Evolutionary conservation across 257 asterid genomes (phyloP).

Genomic region (Rehmannia glutinosa): DNA sequence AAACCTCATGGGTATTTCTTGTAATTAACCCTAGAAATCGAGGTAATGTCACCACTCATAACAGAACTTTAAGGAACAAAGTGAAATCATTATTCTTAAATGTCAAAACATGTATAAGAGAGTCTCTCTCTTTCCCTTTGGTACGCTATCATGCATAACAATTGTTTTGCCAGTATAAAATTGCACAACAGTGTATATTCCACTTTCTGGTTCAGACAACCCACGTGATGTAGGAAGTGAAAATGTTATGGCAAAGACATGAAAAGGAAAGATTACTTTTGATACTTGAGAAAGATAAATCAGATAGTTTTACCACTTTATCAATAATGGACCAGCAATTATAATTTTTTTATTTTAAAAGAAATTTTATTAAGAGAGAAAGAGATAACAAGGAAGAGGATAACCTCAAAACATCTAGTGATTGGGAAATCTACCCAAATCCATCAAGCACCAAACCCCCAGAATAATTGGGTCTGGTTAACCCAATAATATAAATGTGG

Average conservation of each 20-base stretch:
- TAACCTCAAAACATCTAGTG: background rate
- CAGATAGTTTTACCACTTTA: background rate
- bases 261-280: background rate
- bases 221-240: background rate
- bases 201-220: background rate
- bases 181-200: background rate
- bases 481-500: background rate
- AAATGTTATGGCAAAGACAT: background rate
- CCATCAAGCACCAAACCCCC: constrained; percentile 8
- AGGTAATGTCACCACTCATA: background rate
- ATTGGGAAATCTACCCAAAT: constrained; percentile 1
- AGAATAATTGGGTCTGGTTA: background rate
- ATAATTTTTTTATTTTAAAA: background rate
- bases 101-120: background rate
- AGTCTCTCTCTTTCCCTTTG: too few species aligned
- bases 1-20: too few species aligned
- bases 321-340: background rate
- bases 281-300: background rate
- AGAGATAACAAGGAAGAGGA: background rate
- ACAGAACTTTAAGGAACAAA: background rate
- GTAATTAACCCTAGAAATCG: too few species aligned
- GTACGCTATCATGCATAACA: constrained; percentile 2
- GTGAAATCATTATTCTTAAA: too few species aligned
- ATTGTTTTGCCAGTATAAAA: background rate
- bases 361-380: background rate